Evolutionary conservation across 129 eudicot species (phyloP).

Genomic region (Flaveria bidentis): DNA sequence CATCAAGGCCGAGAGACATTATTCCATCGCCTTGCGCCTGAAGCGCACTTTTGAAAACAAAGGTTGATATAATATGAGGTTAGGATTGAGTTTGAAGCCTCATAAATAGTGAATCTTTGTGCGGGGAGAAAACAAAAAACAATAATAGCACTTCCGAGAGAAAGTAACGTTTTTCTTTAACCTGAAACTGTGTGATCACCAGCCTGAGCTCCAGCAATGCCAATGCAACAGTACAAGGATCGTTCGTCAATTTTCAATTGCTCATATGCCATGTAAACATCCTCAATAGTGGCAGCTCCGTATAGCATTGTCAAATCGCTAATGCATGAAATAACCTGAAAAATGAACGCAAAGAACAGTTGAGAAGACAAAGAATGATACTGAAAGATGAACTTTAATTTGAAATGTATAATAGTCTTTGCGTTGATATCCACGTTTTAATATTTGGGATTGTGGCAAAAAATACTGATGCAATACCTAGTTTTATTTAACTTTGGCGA

Average conservation of each 20-base stretch:
- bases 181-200: slow-evolving; percentile 64
- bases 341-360: neutral
- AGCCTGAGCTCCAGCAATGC: slow-evolving; percentile 87
- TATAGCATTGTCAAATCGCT: slow-evolving; percentile 76
- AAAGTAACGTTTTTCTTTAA: slow-evolving; percentile 15
- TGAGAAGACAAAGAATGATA: neutral
- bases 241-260: slow-evolving; percentile 84
- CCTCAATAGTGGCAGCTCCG: slow-evolving; percentile 83
- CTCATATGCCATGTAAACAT: slow-evolving; percentile 81
- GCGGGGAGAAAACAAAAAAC: neutral
- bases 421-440: too few relatives aligned
- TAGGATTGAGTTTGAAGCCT: neutral
- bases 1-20: neutral
- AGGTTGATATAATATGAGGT: neutral
- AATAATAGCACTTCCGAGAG: neutral
- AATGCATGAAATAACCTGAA: slow-evolving; percentile 89
- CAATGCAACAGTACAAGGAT: slow-evolving; percentile 86
- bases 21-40: too few relatives aligned
- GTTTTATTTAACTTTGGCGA: too few relatives aligned
- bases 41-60: neutral
- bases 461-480: too few relatives aligned
- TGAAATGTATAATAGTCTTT: slow-evolving; percentile 5
- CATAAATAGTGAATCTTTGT: neutral
- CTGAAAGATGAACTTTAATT: neutral
- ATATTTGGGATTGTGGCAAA: too few relatives aligned